A percentile compares a stretch with the other conserved stretches of the same genome.
phyloP scores from a whole-genome alignment of 1,284 basidiomycete genomes.

The Boletus nobilissimus region DNA sequence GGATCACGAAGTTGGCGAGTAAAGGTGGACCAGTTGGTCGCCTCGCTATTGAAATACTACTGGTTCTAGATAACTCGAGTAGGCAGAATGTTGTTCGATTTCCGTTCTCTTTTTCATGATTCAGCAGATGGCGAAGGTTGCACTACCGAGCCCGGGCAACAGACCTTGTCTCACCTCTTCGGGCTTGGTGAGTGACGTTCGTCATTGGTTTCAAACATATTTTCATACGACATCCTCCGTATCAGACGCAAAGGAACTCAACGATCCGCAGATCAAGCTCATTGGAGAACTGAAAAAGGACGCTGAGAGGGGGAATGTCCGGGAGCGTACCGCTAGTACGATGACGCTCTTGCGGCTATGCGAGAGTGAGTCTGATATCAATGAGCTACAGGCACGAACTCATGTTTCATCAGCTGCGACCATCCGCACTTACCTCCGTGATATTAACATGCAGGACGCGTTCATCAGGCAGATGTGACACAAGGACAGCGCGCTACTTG shows the following conservation, averaged over 20 bases:
- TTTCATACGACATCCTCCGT: neutral
- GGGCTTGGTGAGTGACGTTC: constrained; percentile 32
- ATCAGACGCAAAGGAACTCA: constrained; percentile 24
- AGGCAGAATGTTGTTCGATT: neutral
- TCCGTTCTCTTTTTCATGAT: neutral
- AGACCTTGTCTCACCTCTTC: constrained; percentile 30
- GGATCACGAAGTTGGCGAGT: constrained; percentile 33
- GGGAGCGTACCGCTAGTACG: constrained; percentile 37
- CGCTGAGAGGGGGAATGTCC: neutral
- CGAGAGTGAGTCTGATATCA: constrained; percentile 1
- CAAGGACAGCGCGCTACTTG: constrained; percentile 22
- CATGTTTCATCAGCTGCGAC: neutral
- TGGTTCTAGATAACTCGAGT: constrained; percentile 29
- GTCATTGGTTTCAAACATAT: too few species aligned
- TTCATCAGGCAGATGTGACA: constrained; percentile 22
- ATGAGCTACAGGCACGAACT: neutral
- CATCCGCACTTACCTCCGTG: neutral
- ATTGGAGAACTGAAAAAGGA: constrained; percentile 26
- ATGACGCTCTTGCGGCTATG: constrained; percentile 30
- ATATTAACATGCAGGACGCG: neutral
- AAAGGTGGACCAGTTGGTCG: constrained; percentile 28
- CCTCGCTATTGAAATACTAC: constrained; percentile 37
- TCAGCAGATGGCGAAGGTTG: neutral
- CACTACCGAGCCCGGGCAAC: constrained; percentile 4
- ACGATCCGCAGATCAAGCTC: neutral